phyloP scores from a whole-genome alignment of 2,329 filamentous ascomycete genomes.

The Graphilbum sp. region DNA sequence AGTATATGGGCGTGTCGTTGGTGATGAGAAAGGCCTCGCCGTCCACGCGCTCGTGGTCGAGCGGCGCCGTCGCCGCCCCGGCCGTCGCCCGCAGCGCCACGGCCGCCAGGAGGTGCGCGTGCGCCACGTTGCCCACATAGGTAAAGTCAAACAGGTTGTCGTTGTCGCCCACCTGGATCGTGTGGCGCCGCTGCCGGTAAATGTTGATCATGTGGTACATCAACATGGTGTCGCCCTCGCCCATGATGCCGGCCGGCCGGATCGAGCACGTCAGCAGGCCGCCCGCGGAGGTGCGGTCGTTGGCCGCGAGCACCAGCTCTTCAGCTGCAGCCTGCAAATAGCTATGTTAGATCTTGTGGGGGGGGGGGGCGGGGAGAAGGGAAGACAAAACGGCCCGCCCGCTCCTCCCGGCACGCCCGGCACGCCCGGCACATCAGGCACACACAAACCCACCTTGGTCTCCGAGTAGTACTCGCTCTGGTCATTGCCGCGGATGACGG shows the following conservation, averaged over 20 bases:
- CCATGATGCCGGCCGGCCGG: conserved; percentile 79
- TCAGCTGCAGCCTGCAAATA: conserved; percentile 70
- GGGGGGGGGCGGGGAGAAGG: too few relatives aligned
- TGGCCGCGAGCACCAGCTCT: conserved; percentile 60
- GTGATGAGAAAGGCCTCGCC: conserved; percentile 84
- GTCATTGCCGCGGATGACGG: conserved; percentile 52
- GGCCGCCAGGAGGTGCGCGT: conserved; percentile 72
- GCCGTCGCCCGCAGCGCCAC: conserved; percentile 50
- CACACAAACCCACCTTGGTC: conserved; percentile 71
- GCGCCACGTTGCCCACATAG: conserved; percentile 47
- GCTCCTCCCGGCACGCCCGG: too few relatives aligned
- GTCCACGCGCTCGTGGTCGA: conserved; percentile 58
- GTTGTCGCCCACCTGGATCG: conserved; percentile 63
- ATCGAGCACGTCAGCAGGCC: conserved; percentile 63
- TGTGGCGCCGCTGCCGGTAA: conserved; percentile 50
- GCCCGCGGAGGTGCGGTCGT: conserved; percentile 24
- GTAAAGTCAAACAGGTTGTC: conserved; percentile 48
- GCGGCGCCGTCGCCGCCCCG: conserved; percentile 38
- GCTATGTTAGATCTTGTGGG: too few relatives aligned
- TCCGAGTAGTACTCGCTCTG: conserved; percentile 77
- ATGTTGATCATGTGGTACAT: conserved; percentile 60
- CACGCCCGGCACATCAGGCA: too few relatives aligned
- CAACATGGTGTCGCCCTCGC: conserved; percentile 68
- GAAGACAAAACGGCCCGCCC: neutral
- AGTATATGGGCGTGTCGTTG: conserved; percentile 76